A percentile compares a stretch with the other conserved stretches of the same genome.
Conservation (phyloP, 257 asterid genomes). For the Asclepias syriaca region DNA sequence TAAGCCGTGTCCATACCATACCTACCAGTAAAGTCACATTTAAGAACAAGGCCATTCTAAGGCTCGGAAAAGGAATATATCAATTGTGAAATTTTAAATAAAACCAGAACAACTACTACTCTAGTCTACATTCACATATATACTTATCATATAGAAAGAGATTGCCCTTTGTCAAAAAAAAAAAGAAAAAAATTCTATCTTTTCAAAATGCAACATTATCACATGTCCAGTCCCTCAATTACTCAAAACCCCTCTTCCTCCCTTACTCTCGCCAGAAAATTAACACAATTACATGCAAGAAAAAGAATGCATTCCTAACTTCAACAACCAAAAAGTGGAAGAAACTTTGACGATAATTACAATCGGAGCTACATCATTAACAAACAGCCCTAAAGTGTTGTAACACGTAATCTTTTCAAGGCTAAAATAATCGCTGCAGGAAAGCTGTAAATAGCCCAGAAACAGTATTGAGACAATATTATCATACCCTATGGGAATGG, state of each 20-base stretch:
- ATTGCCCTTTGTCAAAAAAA: neutral
- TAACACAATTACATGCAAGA: neutral
- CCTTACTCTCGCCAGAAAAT: neutral
- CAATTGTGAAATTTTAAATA: neutral
- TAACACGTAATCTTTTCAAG: too few relatives aligned
- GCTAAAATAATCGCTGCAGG: neutral
- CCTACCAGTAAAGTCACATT: neutral
- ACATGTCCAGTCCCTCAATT: neutral
- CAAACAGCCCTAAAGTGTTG: too few relatives aligned
- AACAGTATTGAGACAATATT: neutral
- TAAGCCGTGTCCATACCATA: too few relatives aligned
- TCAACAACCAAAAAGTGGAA: too few relatives aligned
- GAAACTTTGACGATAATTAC: neutral
- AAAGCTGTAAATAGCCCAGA: neutral
- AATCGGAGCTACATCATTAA: neutral
- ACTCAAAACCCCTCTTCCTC: neutral
- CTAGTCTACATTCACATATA: too few relatives aligned
- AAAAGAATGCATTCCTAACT: neutral
- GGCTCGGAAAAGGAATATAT: neutral
- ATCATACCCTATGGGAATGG: neutral
- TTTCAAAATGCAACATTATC: neutral
- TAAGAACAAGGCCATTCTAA: neutral
- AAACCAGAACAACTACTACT: neutral
- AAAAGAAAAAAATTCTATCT: neutral
- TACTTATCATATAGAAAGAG: too few relatives aligned